Percentiles rank a stretch among this genome's conserved stretches.
Conservation (phyloP, 495 filamentous ascomycete species). For the Neurospora sp. region DNA sequence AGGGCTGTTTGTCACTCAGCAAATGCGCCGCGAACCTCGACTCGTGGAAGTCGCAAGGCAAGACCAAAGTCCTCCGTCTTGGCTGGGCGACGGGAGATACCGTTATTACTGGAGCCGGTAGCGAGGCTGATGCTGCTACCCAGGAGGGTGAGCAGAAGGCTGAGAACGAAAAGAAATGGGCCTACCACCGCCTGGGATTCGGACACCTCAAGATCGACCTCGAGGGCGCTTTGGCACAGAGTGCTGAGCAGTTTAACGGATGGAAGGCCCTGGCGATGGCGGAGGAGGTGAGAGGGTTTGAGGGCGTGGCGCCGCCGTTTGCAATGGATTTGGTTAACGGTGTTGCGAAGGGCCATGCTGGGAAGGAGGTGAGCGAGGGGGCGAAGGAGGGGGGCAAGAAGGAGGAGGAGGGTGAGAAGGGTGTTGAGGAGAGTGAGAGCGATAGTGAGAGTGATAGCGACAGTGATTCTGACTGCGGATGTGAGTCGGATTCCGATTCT, state of each 20-base stretch:
- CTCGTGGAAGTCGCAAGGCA: not conserved
- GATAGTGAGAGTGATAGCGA: not conserved
- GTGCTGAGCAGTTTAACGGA: not conserved
- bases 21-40: not conserved
- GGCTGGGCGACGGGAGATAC: not conserved
- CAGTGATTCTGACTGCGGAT: not conserved
- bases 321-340: not conserved
- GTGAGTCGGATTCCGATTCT: not conserved
- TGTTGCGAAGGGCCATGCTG: not conserved
- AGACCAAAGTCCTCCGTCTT: not conserved
- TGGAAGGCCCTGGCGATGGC: not conserved
- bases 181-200: not conserved
- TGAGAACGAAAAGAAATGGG: not conserved
- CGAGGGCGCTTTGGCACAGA: not conserved
- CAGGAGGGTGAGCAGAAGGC: not conserved
- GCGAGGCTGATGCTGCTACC: not conserved
- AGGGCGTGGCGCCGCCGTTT: not conserved
- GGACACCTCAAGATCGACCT: not conserved
- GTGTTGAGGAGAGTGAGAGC: not conserved
- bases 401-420: not conserved
- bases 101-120: not conserved
- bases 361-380: not conserved
- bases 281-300: not conserved
- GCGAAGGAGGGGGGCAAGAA: not conserved
- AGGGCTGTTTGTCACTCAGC: constrained; percentile 9